Evolutionary conservation across 2,329 filamentous ascomycete genomes (phyloP).

Genomic region (Venturia aucupariae): DNA sequence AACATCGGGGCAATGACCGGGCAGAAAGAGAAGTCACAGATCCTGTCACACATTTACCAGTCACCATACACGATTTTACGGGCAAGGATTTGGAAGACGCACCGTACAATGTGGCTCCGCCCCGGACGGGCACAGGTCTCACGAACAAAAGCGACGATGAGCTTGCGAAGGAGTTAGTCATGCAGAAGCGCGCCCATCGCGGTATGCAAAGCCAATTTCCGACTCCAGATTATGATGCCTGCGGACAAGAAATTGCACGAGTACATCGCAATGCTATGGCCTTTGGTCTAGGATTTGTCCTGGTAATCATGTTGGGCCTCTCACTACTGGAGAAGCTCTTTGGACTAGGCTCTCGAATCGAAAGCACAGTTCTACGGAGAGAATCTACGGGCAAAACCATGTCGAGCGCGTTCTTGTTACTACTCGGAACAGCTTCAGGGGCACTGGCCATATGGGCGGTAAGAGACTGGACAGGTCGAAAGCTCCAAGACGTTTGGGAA

Average conservation of each 20-base stretch:
- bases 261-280: constrained; percentile 36
- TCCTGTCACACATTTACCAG: constrained; percentile 61
- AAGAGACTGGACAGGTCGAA: constrained; percentile 52
- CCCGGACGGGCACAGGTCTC: constrained; percentile 36
- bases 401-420: constrained; percentile 27
- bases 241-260: constrained; percentile 34
- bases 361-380: constrained; percentile 1
- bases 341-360: constrained; percentile 1
- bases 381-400: constrained; percentile 15
- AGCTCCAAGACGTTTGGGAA: constrained; percentile 54
- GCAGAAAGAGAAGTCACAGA: constrained; percentile 57
- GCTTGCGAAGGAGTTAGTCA: constrained; percentile 34
- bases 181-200: constrained; percentile 34
- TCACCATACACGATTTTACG: constrained; percentile 60
- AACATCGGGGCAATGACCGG: constrained; percentile 38
- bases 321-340: constrained; percentile 18
- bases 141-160: constrained; percentile 36
- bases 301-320: constrained; percentile 22
- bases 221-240: constrained; percentile 40
- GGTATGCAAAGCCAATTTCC: constrained; percentile 45
- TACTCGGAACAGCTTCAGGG: constrained; percentile 6
- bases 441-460: constrained; percentile 35
- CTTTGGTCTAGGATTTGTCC: constrained; percentile 26
- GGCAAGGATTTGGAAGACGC: constrained; percentile 44
- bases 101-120: constrained; percentile 19